Evolutionary conservation across 164 flowering plant genomes (phyloP).

Genomic region (Protea cynaroides): DNA sequence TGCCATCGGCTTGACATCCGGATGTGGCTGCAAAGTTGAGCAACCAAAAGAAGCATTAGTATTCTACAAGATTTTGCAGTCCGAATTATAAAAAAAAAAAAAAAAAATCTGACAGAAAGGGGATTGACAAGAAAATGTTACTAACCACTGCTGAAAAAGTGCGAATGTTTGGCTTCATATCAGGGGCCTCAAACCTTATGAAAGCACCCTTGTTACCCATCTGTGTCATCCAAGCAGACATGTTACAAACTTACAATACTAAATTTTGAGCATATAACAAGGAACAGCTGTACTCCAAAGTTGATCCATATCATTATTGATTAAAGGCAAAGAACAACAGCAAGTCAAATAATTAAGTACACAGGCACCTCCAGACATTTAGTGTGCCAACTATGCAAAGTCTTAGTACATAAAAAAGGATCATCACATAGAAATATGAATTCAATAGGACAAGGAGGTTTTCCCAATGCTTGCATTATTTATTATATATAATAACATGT

Average conservation of each 20-base stretch:
- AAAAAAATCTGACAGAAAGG: background rate
- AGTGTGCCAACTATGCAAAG: too few relatives aligned
- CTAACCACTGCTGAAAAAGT: conserved; percentile 95
- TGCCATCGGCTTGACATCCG: conserved; percentile 96
- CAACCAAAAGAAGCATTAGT: background rate
- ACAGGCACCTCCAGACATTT: background rate
- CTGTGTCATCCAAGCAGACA: conserved; percentile 31
- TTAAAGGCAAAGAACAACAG: too few relatives aligned
- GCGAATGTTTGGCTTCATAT: conserved; percentile 78
- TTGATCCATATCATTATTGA: too few relatives aligned
- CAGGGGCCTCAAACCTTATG: conserved; percentile 85
- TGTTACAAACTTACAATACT: background rate
- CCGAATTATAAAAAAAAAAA: too few relatives aligned
- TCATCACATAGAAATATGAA: too few relatives aligned
- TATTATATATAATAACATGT: too few relatives aligned
- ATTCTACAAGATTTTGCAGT: background rate
- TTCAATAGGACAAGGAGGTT: too few relatives aligned
- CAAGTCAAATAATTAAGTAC: background rate
- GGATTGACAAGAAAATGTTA: conserved; percentile 7
- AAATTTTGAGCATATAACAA: background rate
- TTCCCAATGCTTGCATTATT: too few relatives aligned
- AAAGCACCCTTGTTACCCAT: conserved; percentile 99
- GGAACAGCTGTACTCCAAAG: background rate
- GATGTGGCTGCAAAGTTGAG: conserved; percentile 71
- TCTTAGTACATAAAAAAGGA: too few relatives aligned